A percentile compares a stretch with the other conserved stretches of the same genome.
These are phyloP conservation scores for Xylariaceae sp. DNA, from an alignment of 2,329 filamentous ascomycete species.

Conservation along the genomic window DNA sequence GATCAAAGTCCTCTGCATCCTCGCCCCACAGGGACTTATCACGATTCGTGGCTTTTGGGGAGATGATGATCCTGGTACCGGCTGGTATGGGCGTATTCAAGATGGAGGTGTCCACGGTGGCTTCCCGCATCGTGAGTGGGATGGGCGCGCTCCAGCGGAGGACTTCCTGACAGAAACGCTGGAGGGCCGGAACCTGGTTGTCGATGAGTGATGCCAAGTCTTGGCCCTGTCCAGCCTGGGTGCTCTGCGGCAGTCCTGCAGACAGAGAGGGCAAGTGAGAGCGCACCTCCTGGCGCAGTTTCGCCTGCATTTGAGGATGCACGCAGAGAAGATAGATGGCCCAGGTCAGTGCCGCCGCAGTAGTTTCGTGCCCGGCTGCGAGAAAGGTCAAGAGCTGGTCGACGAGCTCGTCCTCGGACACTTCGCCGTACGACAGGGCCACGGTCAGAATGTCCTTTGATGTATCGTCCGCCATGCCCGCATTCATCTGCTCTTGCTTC, in stretches of 20 bases:
- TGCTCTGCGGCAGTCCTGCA: background rate
- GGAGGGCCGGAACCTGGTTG: constrained; percentile 10
- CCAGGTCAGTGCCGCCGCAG: constrained; percentile 10
- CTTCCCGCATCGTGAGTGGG: constrained; percentile 9
- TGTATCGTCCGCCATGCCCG: too few relatives aligned
- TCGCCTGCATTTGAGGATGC: constrained; percentile 9
- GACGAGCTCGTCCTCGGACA: constrained; percentile 12
- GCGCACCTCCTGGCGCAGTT: constrained; percentile 12
- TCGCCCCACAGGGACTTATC: constrained; percentile 10
- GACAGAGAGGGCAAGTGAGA: constrained; percentile 7
- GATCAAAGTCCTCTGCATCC: constrained; percentile 11
- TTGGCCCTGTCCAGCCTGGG: too few relatives aligned
- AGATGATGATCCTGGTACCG: constrained; percentile 9
- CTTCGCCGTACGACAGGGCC: constrained; percentile 10
- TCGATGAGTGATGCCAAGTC: constrained; percentile 8
- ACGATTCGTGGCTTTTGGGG: constrained; percentile 8
- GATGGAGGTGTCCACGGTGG: constrained; percentile 10
- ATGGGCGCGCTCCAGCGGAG: constrained; percentile 11
- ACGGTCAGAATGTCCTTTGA: constrained; percentile 14
- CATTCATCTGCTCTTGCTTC: too few relatives aligned
- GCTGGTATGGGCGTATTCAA: constrained; percentile 6
- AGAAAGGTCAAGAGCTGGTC: constrained; percentile 13
- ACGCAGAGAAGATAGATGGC: constrained; percentile 8
- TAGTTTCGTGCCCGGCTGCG: constrained; percentile 11
- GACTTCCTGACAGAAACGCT: constrained; percentile 10